Evolutionary conservation across 2,329 filamentous ascomycete species (phyloP), one percentile per base, ranked within the genome.

Genomic region (Zasmidium angulare): DNA sequence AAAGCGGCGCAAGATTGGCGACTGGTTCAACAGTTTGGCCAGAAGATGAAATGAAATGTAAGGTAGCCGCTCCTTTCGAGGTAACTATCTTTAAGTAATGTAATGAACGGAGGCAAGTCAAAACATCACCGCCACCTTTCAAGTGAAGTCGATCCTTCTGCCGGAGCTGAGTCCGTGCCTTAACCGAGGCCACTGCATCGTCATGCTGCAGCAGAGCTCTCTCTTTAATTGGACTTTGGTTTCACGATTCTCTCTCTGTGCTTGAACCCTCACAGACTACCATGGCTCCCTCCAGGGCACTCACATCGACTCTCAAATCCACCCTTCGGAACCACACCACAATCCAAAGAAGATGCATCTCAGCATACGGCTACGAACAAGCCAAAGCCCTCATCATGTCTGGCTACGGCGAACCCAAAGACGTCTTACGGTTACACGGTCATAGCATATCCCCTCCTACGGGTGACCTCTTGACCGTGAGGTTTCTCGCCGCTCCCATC

Each of bases 401-500:
- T 46, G 82, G 88, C 62, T 86, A 88, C 71, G 90, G 91, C 72
- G 89, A 93, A 73, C 90, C 90, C 0, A 80, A 82, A 46, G 85
- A 91, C 66, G 89, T 91, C 24, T 75, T 82, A 50, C 87, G 85
- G 19, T 78, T 93, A 2, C 89, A 93, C 76, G 83, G 79, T 0
- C 86, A 93, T 78, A 91, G 89, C 66, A 91, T 93, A 72, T 88
- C 88, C 2, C 89, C 90, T 2, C 83, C 85, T 2, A 84, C 92
- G 63, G 88, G 90, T 50, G 79, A 84, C 56, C 79, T 84, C 63
- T 79, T 96, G 67, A 92, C 93, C 56, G 81, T 99, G 61, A 91
- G 91, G 75, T 88, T 95, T 69, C 90, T 99, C 69, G 90, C 93
- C 29, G 87, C 92, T 0, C 91, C 95, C 58, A 91, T 99, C 76